Evolutionary conservation across 257 asterid species (phyloP).

Genomic region (Salvia rosmarinus): DNA sequence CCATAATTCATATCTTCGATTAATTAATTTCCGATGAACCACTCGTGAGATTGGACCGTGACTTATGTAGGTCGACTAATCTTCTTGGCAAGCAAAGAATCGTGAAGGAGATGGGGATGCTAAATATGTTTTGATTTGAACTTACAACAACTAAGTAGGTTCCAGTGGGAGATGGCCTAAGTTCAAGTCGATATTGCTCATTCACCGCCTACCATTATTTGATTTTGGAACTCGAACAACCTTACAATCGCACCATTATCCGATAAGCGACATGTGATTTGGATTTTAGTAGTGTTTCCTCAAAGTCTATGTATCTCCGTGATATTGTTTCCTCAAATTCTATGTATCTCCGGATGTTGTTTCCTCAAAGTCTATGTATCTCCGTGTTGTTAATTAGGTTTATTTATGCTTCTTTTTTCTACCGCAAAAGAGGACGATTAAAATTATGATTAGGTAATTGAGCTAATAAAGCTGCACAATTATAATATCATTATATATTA

Average conservation of each 20-base stretch:
- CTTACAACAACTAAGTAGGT: conserved; percentile 38
- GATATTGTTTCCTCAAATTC: too few species aligned
- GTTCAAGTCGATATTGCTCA: conserved; percentile 40
- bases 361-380: too few species aligned
- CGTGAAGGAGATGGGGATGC: conserved; percentile 42
- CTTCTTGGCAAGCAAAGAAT: conserved; percentile 50
- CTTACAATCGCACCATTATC: conserved; percentile 65
- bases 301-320: too few species aligned
- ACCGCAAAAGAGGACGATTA: too few species aligned
- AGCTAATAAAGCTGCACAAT: too few species aligned
- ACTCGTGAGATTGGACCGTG: conserved; percentile 47
- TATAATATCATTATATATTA: too few species aligned
- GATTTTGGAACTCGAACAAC: conserved; percentile 66
- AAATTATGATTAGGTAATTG: too few species aligned
- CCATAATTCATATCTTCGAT: conserved; percentile 19
- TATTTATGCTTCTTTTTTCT: too few species aligned
- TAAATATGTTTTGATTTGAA: conserved; percentile 38
- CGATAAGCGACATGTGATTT: too few species aligned
- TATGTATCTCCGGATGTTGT: too few species aligned
- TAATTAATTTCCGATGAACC: conserved; percentile 37
- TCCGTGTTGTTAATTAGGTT: too few species aligned
- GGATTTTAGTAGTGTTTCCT: too few species aligned
- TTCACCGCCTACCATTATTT: conserved; percentile 48
- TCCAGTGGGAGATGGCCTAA: conserved; percentile 38
- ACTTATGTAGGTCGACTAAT: conserved; percentile 49